Conservation (phyloP, 2,329 filamentous ascomycete species). For the Talaromyces sp. region DNA sequence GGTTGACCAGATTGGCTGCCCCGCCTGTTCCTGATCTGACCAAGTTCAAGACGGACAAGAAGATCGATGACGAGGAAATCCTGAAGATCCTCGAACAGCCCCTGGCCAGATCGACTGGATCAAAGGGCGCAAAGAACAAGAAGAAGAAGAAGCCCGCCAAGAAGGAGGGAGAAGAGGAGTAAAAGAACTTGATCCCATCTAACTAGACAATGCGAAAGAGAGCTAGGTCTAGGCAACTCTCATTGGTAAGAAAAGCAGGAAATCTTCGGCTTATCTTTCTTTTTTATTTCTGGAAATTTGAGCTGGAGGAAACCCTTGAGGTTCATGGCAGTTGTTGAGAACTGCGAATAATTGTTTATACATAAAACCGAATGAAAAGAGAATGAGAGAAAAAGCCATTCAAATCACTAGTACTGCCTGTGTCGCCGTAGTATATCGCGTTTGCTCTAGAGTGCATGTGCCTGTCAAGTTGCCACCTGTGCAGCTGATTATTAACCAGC, state of each 20-base stretch:
- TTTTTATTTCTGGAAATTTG: neutral
- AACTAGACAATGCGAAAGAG: neutral
- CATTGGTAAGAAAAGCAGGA: neutral
- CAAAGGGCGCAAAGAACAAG: constrained; percentile 75
- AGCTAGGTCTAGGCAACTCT: neutral
- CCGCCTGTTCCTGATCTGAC: constrained; percentile 69
- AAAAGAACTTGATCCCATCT: neutral
- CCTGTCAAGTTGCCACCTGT: neutral
- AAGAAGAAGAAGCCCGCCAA: constrained; percentile 72
- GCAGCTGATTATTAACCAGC: neutral
- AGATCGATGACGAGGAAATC: constrained; percentile 88
- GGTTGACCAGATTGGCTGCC: constrained; percentile 75
- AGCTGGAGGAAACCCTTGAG: neutral
- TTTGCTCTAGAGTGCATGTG: neutral
- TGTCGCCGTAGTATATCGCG: neutral
- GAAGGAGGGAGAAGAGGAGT: constrained; percentile 36
- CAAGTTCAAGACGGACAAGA: constrained; percentile 92
- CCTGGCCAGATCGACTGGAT: constrained; percentile 49
- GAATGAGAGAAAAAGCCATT: neutral
- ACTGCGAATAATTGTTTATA: neutral
- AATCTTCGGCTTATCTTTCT: neutral
- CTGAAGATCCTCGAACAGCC: constrained; percentile 84
- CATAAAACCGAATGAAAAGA: neutral
- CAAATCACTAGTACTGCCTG: neutral
- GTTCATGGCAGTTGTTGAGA: neutral